Evolutionary conservation across 1,139 yeast genomes (phyloP), one percentile per base, ranked within the genome.

Genomic region (Geotrichum klebahnii): DNA sequence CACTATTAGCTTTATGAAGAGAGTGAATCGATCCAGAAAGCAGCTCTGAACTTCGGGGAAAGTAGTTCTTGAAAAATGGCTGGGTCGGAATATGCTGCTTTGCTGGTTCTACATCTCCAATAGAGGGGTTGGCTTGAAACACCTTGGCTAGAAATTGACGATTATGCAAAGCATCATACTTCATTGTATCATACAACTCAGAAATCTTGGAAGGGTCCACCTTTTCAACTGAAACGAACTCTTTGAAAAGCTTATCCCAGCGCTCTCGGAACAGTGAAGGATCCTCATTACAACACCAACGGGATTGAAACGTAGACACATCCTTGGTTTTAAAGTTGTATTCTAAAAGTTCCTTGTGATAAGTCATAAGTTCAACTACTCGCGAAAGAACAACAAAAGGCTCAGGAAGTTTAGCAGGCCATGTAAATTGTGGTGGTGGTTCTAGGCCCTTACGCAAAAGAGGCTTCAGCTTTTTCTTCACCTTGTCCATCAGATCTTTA

Each of bases 381-480:
- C 96, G 75, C 62, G 87, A 85, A 60, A 94, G 84, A 6, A 92
- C 98, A 47, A 82, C 79, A 67, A 88, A 90, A 1, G 98, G 98
- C 64, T 92, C 95, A 0, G 98, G 98, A 85, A 92, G 89, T 63
- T 88, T 88, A n/a, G 94, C 88, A 1, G 98, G 98, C 98, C 98
- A 92, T 0, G 98, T 87, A 67, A 92, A 92, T 63, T 92, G 97
- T 0, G 95, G 88, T n/a, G 98, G 98, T 0, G 97, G 97, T 60
- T 89, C 96, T 53, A 90, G 88, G 2, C 98, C 98, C 67, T 90
- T 92, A 67, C 98, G 80, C 48, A 92, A 72, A 62, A 92, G 73
- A 0, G 97, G 97, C 67, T 92, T 92, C 64, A 92, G 75, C 72
- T 90, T 89, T 79, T 92, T 92, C 68, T 92, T 92, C 34, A 92